Evolutionary conservation across 2,329 filamentous ascomycete genomes (phyloP).

Genomic region (Sporothrix humicola): DNA sequence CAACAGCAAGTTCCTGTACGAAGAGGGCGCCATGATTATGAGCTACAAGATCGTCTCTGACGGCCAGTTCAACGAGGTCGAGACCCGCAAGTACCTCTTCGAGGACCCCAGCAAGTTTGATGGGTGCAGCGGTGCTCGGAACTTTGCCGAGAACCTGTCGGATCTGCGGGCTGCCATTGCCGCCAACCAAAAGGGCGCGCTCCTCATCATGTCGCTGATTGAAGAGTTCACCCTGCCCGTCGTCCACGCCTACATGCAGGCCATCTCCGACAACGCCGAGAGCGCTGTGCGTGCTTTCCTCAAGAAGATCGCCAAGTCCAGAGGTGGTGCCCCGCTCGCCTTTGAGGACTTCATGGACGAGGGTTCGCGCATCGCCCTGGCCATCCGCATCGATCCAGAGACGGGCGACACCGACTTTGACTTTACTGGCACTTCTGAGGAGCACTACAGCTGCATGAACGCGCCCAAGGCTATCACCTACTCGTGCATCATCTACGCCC

Average conservation of each 20-base stretch:
- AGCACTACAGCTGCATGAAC: constrained; percentile 37
- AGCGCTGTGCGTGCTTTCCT: constrained; percentile 72
- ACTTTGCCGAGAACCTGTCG: constrained; percentile 69
- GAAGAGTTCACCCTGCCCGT: constrained; percentile 74
- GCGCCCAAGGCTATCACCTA: constrained; percentile 36
- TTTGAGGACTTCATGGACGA: constrained; percentile 51
- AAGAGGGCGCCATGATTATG: constrained; percentile 51
- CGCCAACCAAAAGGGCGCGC: constrained; percentile 76
- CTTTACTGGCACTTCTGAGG: constrained; percentile 46
- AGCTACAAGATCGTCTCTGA: constrained; percentile 48
- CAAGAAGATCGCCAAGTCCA: constrained; percentile 67
- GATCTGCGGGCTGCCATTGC: constrained; percentile 78
- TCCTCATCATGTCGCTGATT: constrained; percentile 71
- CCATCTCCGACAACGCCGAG: constrained; percentile 78
- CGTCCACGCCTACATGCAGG: constrained; percentile 76
- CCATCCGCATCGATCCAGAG: constrained; percentile 43
- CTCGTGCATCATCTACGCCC: constrained; percentile 48
- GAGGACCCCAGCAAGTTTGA: constrained; percentile 45
- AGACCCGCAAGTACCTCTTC: constrained; percentile 62
- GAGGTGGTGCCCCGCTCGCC: constrained; percentile 38
- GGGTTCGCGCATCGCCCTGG: constrained; percentile 46
- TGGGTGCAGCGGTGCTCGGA: constrained; percentile 47
- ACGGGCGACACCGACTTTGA: constrained; percentile 47
- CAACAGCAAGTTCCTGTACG: constrained; percentile 49
- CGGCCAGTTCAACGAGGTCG: constrained; percentile 65